A percentile compares a stretch with the other conserved stretches of the same genome.
These are phyloP conservation scores for Mentha longifolia DNA, from an alignment of 257 asterid genomes.

Conservation along the genomic window DNA sequence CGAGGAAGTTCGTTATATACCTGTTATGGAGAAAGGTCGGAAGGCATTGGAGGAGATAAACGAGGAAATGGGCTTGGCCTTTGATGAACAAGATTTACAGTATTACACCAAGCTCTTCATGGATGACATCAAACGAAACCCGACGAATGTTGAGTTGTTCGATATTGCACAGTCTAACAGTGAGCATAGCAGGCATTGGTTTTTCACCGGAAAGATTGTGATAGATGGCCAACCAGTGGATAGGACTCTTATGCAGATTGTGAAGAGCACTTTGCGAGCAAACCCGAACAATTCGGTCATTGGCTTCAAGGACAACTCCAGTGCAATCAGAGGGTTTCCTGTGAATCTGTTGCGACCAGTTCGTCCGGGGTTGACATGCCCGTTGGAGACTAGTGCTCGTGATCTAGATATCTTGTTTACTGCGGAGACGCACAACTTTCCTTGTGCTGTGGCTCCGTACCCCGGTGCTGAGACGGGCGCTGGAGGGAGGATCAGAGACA, in stretches of 20 bases:
- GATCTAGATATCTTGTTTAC: constrained; percentile 22
- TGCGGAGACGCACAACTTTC: constrained; percentile 96
- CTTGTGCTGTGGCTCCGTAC: constrained; percentile 97
- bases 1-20: constrained; percentile 71
- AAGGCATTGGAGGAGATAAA: constrained; percentile 90
- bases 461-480: constrained; percentile 99
- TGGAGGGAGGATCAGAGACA: constrained; percentile 94
- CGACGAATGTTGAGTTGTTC: constrained; percentile 87
- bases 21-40: constrained; percentile 92
- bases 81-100: constrained; percentile 90
- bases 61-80: constrained; percentile 86
- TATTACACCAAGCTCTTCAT: constrained; percentile 82
- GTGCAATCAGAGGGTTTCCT: constrained; percentile 82
- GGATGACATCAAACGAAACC: constrained; percentile 85
- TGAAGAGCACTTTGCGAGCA: constrained; percentile 77
- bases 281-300: constrained; percentile 89
- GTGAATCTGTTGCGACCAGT: constrained; percentile 71
- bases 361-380: constrained; percentile 76
- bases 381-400: constrained; percentile 47
- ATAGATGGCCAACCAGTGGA: constrained; percentile 72
- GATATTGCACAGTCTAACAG: constrained; percentile 99
- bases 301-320: constrained; percentile 96
- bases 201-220: constrained; percentile 80
- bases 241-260: constrained; percentile 88
- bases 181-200: constrained; percentile 98